These are phyloP conservation scores for Schwanniomyces yamadae DNA, from an alignment of 805 yeast species.

Conservation along the genomic window DNA sequence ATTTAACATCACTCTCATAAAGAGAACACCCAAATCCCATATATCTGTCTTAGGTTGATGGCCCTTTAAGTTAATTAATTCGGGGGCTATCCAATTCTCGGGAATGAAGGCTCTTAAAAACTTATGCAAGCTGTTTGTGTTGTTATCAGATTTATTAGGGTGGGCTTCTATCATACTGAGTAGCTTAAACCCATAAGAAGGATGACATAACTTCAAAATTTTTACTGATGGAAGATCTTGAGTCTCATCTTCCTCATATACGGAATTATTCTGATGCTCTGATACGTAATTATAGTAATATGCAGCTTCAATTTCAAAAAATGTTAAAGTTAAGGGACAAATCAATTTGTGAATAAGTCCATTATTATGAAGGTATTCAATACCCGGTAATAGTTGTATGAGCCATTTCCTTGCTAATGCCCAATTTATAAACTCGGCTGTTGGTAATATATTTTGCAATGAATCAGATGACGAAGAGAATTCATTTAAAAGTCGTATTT, in stretches of 20 bases:
- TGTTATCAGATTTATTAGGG: conserved; percentile 13
- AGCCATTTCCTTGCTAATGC: conserved; percentile 86
- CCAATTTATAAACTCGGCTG: conserved; percentile 65
- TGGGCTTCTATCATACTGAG: conserved; percentile 25
- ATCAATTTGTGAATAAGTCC: conserved; percentile 77
- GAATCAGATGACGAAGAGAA: conserved; percentile 53
- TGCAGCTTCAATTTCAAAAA: conserved; percentile 18
- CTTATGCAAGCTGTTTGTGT: background rate
- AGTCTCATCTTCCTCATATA: conserved; percentile 2
- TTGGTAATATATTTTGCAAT: conserved; percentile 61
- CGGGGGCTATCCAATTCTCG: conserved; percentile 78
- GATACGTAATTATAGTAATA: conserved; percentile 35
- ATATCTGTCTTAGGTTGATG: conserved; percentile 84
- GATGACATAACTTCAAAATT: conserved; percentile 56
- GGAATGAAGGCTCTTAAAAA: conserved; percentile 18
- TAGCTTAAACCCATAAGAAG: conserved; percentile 46
- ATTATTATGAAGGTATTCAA: conserved; percentile 81
- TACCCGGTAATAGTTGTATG: conserved; percentile 78
- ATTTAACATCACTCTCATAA: conserved; percentile 42
- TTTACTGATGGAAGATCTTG: conserved; percentile 45
- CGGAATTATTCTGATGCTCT: background rate
- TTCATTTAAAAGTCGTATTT: conserved; percentile 66
- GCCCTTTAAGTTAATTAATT: conserved; percentile 40
- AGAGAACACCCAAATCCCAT: conserved; percentile 86
- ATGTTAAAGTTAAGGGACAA: conserved; percentile 51